Base-by-base conservation (phyloP, 176 grass and related monocot species). In the Aegilops longissima region DNA sequence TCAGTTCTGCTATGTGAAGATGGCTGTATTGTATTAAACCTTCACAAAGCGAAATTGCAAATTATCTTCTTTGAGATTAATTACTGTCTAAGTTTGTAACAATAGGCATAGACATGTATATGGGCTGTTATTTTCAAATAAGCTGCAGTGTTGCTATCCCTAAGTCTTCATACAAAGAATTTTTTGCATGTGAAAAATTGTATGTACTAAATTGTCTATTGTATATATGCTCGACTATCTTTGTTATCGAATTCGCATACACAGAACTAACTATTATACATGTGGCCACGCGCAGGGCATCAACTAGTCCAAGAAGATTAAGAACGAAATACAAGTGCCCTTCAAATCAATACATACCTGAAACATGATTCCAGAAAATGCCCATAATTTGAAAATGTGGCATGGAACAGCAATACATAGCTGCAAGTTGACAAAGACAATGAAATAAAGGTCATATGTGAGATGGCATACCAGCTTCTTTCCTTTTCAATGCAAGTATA, bases 371-470 rank as follows among this genome's bases (percentile, higher is more conserved):
- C 97, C 97, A 38, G 91, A 82, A 85, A 96, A 98, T 73, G 97
- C 97, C 97, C 97, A 98, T 62, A 94, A 93, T 77, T 98, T 98
- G 90, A 93, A 93, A 74, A 96, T 98, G 86, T 96, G 97, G 81
- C 97, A 98, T 0, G 97, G 97, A 84, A 98, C 97, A 67, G 93
- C 94, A 82, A 96, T 70, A 14, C 92, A 93, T 70, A 98, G 59
- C 97, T 98, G 94, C 25, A 84, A 85, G 85, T 67, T 44, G 31
- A 74, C 61, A 84, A 80, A 14, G 44, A 40, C 67, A 66, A 90
- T 23, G 25, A 78, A 64, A 71, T 80, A 1, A 81, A 12, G 31
- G 52, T 27, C 66, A 47, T 13, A 90, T 9, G 47, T 11, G 39
- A 42, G 63, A 58, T 49, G 21, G 1, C 68, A 87, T 76, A 45